phyloP scores from a whole-genome alignment of 129 eudicot genomes.

The Erigeron canadensis region DNA sequence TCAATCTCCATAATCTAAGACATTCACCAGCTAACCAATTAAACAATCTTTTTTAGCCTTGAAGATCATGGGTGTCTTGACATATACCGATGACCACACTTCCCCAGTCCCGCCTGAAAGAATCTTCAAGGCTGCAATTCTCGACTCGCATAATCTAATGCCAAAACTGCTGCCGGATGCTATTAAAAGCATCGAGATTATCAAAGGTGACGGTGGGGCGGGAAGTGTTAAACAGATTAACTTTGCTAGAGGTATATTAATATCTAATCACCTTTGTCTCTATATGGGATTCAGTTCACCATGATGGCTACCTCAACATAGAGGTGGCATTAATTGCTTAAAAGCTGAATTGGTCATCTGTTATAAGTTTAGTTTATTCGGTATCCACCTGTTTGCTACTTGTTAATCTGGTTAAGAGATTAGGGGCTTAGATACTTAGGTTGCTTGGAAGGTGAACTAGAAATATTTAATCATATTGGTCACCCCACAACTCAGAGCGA shows the following conservation, averaged over 20 bases:
- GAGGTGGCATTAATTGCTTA: too few relatives aligned
- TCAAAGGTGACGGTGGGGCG: conserved; percentile 42
- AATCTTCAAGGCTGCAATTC: conserved; percentile 38
- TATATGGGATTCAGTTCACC: too few relatives aligned
- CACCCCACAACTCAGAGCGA: too few relatives aligned
- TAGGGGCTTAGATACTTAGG: too few relatives aligned
- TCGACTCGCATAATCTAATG: conserved; percentile 41
- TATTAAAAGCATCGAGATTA: conserved; percentile 34
- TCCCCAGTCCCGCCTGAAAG: conserved; percentile 31
- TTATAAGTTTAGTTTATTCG: too few relatives aligned
- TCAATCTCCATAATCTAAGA: conserved; percentile 1
- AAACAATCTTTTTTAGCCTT: background rate
- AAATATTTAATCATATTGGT: too few relatives aligned
- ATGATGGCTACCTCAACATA: too few relatives aligned
- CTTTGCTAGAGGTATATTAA: background rate
- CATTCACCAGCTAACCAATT: background rate
- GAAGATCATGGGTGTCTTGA: conserved; percentile 38
- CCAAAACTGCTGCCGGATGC: conserved; percentile 50
- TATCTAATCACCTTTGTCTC: too few relatives aligned
- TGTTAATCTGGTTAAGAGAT: too few relatives aligned
- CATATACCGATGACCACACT: conserved; percentile 35
- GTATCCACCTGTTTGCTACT: too few relatives aligned
- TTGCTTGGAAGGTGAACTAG: too few relatives aligned
- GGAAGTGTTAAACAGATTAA: conserved; percentile 43
- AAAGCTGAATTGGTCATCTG: too few relatives aligned